Evolutionary conservation across 2,329 filamentous ascomycete genomes (phyloP).

Genomic region (Botryotinia globosa): DNA sequence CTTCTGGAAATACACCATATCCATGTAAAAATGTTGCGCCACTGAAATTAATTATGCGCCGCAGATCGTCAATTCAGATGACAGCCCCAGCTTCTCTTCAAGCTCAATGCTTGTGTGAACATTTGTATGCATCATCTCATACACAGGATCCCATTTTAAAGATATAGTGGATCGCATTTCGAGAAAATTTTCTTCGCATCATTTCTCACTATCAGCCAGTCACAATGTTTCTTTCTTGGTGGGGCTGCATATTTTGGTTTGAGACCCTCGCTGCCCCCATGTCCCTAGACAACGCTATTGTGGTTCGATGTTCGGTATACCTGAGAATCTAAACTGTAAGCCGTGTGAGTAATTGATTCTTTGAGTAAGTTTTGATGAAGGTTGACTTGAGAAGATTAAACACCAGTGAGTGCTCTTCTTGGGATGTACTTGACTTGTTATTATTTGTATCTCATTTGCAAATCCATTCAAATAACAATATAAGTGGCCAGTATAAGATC

Average conservation of each 20-base stretch:
- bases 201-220: not conserved
- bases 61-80: not conserved
- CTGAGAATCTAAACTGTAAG: not conserved
- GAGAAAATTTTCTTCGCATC: conserved; percentile 14
- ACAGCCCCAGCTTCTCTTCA: not conserved
- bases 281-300: not conserved
- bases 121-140: not conserved
- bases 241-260: not conserved
- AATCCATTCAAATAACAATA: not conserved
- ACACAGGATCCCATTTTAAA: not conserved
- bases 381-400: not conserved
- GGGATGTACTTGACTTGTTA: not conserved
- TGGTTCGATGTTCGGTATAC: not conserved
- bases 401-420: not conserved
- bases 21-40: not conserved
- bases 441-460: not conserved
- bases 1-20: not conserved
- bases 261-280: not conserved
- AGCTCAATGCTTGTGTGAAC: not conserved
- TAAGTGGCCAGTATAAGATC: not conserved
- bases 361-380: not conserved
- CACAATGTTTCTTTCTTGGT: not conserved
- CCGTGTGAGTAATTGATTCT: not conserved
- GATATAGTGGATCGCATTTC: conserved; percentile 2
- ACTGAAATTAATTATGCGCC: not conserved